These are phyloP conservation scores for Phlyctochytrium arcticum DNA, from an alignment of 192 early-diverging fungal genomes.

Conservation along the genomic window DNA sequence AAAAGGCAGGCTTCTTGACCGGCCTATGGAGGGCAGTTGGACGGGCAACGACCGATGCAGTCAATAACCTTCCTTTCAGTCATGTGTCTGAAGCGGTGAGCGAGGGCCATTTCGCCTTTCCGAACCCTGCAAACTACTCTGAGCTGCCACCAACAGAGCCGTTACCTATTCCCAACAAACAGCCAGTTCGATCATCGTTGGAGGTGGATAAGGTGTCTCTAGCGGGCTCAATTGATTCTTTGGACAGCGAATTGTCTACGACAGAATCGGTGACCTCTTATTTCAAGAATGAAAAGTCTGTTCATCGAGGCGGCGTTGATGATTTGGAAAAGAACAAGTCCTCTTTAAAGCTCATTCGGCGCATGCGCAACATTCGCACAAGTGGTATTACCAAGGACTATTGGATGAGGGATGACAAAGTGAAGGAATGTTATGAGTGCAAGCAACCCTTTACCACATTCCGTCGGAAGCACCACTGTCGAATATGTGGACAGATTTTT, in stretches of 20 bases:
- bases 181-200: too few relatives aligned
- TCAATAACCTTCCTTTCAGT: neutral
- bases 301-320: neutral
- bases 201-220: neutral
- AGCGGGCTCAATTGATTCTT: neutral
- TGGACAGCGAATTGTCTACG: conserved; percentile 15
- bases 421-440: conserved; percentile 81
- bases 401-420: conserved; percentile 83
- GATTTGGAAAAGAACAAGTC: conserved; percentile 22
- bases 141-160: too few relatives aligned
- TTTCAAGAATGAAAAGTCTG: neutral
- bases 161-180: too few relatives aligned
- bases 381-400: conserved; percentile 49
- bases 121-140: too few relatives aligned
- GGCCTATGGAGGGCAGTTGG: conserved; percentile 23
- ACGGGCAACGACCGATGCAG: neutral
- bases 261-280: neutral
- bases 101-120: neutral
- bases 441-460: conserved; percentile 65
- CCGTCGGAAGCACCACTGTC: conserved; percentile 73
- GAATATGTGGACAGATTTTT: conserved; percentile 80
- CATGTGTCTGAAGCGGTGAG: neutral
- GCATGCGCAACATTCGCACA: conserved; percentile 24
- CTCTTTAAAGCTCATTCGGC: conserved; percentile 24
- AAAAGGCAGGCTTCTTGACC: conserved; percentile 14